These are phyloP conservation scores for Diutina mesorugosa DNA, from an alignment of 1,139 yeast species.

Conservation along the genomic window DNA sequence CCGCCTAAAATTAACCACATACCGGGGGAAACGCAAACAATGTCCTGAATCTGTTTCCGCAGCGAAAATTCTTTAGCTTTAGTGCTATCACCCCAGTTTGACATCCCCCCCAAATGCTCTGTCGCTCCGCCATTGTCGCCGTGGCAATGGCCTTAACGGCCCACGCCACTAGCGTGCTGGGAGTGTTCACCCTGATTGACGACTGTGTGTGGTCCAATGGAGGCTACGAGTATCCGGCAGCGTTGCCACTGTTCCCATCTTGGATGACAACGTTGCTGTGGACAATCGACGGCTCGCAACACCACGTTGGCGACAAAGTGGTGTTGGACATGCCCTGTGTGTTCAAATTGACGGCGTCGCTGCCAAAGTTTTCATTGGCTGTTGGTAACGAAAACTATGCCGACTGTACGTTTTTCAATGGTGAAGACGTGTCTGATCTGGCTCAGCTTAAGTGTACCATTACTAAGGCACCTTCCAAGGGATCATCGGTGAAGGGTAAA, in stretches of 20 bases:
- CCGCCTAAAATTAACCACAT: too few species aligned
- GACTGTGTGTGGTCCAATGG: not conserved
- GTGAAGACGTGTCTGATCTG: slow-evolving; percentile 13
- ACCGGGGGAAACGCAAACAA: too few species aligned
- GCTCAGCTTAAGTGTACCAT: slow-evolving; percentile 16
- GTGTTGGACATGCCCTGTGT: slow-evolving; percentile 18
- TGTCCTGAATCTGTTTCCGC: too few species aligned
- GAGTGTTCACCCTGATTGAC: not conserved
- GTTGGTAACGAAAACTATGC: slow-evolving; percentile 10
- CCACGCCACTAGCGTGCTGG: not conserved
- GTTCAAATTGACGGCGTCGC: slow-evolving; percentile 11
- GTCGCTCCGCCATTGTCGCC: not conserved
- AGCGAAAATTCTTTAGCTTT: too few species aligned
- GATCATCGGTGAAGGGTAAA: slow-evolving; percentile 10
- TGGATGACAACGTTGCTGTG: slow-evolving; percentile 17
- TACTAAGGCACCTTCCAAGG: slow-evolving; percentile 2
- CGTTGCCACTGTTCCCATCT: not conserved
- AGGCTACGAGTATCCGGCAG: not conserved
- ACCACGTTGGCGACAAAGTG: slow-evolving; percentile 19
- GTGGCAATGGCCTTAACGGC: not conserved
- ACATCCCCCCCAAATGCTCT: not conserved
- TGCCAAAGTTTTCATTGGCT: slow-evolving; percentile 10
- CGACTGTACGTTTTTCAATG: slow-evolving; percentile 13
- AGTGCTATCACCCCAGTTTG: too few species aligned
- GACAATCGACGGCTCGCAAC: slow-evolving; percentile 11